Conservation (phyloP, 2,329 filamentous ascomycete species). For the Hymenoscyphus occultus region DNA sequence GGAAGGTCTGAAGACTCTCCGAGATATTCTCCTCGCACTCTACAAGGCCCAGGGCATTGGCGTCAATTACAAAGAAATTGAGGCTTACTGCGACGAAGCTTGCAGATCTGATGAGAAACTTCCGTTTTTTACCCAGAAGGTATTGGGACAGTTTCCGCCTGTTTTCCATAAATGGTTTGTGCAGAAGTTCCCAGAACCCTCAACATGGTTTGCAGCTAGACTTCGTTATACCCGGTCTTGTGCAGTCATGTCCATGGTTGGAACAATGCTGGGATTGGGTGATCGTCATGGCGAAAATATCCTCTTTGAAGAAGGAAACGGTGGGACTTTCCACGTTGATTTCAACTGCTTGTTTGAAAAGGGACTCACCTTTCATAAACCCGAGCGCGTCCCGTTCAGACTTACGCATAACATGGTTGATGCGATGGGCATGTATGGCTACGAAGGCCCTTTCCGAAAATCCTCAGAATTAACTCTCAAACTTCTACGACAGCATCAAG, state of each 20-base stretch:
- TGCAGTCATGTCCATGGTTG: conserved; percentile 99
- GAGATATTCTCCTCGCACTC: conserved; percentile 80
- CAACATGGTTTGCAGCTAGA: conserved; percentile 85
- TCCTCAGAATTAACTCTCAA: conserved; percentile 85
- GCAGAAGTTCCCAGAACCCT: conserved; percentile 89
- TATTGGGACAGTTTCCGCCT: conserved; percentile 68
- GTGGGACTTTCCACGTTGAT: conserved; percentile 94
- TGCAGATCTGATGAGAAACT: conserved; percentile 56
- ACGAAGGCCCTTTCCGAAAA: conserved; percentile 88
- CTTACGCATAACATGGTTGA: conserved; percentile 98
- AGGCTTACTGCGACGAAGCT: conserved; percentile 61
- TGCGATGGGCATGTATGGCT: conserved; percentile 91
- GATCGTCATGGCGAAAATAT: conserved; percentile 98
- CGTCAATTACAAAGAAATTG: conserved; percentile 67
- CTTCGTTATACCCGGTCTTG: conserved; percentile 88
- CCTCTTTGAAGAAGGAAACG: conserved; percentile 87
- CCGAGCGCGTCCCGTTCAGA: conserved; percentile 92
- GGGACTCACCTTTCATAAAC: conserved; percentile 89
- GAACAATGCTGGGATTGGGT: conserved; percentile 87
- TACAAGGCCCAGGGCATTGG: conserved; percentile 72
- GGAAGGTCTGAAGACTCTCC: conserved; percentile 87
- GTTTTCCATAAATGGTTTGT: conserved; percentile 94
- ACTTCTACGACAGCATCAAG: conserved; percentile 84
- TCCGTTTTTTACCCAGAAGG: conserved; percentile 66
- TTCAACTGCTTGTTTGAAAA: conserved; percentile 99